Base-by-base conservation (phyloP, 352 stramenopile species). In the Phytophthora constricta region DNA sequence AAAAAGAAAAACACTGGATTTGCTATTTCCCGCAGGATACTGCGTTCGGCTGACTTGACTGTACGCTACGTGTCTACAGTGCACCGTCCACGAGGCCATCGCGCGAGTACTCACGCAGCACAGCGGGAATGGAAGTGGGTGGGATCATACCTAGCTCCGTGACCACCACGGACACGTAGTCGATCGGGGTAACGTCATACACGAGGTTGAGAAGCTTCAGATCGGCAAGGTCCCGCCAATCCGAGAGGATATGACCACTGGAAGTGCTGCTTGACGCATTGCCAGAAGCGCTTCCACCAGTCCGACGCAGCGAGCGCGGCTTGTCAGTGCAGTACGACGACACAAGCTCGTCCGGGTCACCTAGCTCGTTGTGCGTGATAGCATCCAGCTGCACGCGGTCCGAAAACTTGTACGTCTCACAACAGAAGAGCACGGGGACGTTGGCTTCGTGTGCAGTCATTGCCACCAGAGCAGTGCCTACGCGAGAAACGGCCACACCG, bases 81-180 rank as follows among this genome's bases (percentile, higher is more conserved):
- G 60, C 26, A 13, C 71, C 65, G 47, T 91, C 83, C 52, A 82
- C 71, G 28, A 90, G 68, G 5, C 74, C 77, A 50, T 93, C 86
- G 43, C 87, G 85, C 46, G 82, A 89, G 68, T 93, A 93, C 76
- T 99, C 98, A 58, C 97, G 85, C 53, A 99, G 78, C 51, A 99
- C 88, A 33, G 99, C 97, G 19, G 97, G 97, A 53, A 99, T 95
- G 68, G 94, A 98, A 34, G 96, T 98, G 2, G 97, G 94, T n/a
- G 98, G 97, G 47, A 99, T 92, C 77, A 99, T 98, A 23, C 97
- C 97, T 23, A 99, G 86, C 77, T 99, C 98, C 17, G 98, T 99
- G 33, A 99, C 93, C 39, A 99, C 95, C 59, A 98, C 96, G 52
- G 89, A 98, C 47, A 99, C 94, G 79, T 98, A 98, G 48, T 98